Evolutionary conservation across 2,329 filamentous ascomycete genomes (phyloP), one percentile per base, ranked within the genome.

Genomic region (Fusarium anthophilum): DNA sequence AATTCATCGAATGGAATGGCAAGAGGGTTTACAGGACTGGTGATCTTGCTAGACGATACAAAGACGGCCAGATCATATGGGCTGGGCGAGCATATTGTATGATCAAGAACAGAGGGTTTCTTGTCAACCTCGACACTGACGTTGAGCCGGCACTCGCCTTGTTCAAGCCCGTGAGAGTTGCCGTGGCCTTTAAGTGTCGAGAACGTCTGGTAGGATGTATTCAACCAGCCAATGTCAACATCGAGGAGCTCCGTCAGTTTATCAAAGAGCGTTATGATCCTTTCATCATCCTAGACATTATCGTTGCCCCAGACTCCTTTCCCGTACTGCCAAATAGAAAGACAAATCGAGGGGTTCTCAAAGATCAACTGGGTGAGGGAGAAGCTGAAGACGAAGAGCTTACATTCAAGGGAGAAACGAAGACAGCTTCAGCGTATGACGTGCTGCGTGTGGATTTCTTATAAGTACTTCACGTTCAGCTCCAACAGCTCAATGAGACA

Each of bases 321-420:
- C 43, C 43, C 15, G 5, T 44, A 18, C 43, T 6, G 4, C n/a
- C 43, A 44, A 44, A 44, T 0, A 5, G 43, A 44, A 44, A 44
- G 43, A 3, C 15, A 1, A 10, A 44, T 44, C 43, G n/a, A 18
- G 43, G 43, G 5, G 43, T 15, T 2, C 43, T 44, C 10, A 24
- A 44, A 44, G 43, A 44, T 10, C 6, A 44, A 8, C 43, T 44
- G 3, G 43, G 8, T 8, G 6, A 44, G 10, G n/a, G 10, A 12
- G 43, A 44, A 44, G 5, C 1, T 0, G 41, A 44, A 12, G 43
- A 24, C 5, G n/a, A 44, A 44, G 43, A 24, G 43, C 3, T 17
- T 18, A 0, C 10, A 0, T 44, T 12, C 2, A 6, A 24, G 6
- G 15, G 15, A 44, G 15, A 44, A 44, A 24, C 15, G 15, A 44